Base-by-base conservation (phyloP, 164 flowering plant genomes). In the Cinnamomum micranthum region DNA sequence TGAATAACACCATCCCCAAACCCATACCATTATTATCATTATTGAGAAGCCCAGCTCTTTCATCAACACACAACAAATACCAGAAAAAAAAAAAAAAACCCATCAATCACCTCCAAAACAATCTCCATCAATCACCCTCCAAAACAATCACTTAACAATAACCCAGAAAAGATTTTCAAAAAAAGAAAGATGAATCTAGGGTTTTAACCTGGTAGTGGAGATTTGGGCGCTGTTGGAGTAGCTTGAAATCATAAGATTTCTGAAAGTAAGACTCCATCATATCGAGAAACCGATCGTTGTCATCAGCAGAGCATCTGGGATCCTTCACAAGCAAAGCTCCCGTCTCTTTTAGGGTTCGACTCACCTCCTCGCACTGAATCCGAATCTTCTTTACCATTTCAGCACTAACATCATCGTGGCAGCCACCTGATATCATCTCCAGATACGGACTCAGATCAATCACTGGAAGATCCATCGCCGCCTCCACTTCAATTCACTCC, bases 201-300 rank as follows among this genome's bases (percentile, higher is more conserved):
- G 47, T 25, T 65, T 65, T 25, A 14, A 95, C 99, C 98, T 95
- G 99, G 77, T 93, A 95, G 82, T 93, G 98, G 74, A 95, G 82
- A 72, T 87, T 82, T 28, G 94, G 91, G 10, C 99, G 87, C 77
- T 90, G 94, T 72, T 95, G 98, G 13, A 80, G 83, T 5, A 86
- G 87, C 85, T 95, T 93, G 82, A 93, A 92, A 2, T 93, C 89
- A 0, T 58, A 13, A 2, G 99, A 91, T 19, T 71, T 74, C 69
- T 89, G 83, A 79, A 93, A 95, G 75, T 87, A 95, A 68, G 75
- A 88, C 82, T 95, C 99, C 99, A 95, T 95, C 98, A 95, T 93
- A 70, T 95, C 95, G 24, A 95, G 79, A 80, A 93, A 93, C 13
- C 91, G 92, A 84, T 95, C 98, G 65, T 93, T 95, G 82, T 95